phyloP scores from a whole-genome alignment of 176 grass and related monocot genomes.

The Triticum monococcum region DNA sequence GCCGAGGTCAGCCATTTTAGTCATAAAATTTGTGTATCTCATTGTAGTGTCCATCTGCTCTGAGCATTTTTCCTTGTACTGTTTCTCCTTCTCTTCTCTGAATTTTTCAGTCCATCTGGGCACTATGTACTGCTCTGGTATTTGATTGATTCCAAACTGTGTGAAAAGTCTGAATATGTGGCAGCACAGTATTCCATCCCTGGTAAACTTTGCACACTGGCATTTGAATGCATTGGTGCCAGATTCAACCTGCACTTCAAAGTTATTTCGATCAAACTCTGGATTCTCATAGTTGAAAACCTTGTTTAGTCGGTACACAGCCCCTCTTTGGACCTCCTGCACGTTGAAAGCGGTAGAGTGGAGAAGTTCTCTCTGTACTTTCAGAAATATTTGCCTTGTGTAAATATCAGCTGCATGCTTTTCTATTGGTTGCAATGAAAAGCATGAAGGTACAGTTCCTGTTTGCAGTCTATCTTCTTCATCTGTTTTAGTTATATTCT shows the following conservation, averaged over 20 bases:
- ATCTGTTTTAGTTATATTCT: conserved; percentile 1
- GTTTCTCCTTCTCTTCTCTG: conserved; percentile 17
- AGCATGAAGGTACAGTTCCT: conserved; percentile 12
- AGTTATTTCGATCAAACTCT: conserved; percentile 8
- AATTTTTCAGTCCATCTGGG: conserved; percentile 36
- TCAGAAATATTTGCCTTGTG: conserved; percentile 25
- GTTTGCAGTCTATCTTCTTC: conserved; percentile 15
- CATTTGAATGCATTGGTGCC: conserved; percentile 8
- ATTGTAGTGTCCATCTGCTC: conserved; percentile 4
- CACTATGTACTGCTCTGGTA: conserved; percentile 35
- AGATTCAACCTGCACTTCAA: conserved; percentile 26
- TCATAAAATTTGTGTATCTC: conserved; percentile 22
- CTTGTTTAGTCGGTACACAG: conserved; percentile 1
- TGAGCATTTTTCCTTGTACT: neutral
- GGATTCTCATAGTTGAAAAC: neutral
- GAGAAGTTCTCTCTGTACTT: conserved; percentile 19
- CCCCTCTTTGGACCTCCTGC: conserved; percentile 4
- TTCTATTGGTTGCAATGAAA: conserved; percentile 14
- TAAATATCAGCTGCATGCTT: conserved; percentile 25
- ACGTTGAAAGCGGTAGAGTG: conserved; percentile 21
- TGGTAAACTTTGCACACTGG: conserved; percentile 32
- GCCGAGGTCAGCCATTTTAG: conserved; percentile 1
- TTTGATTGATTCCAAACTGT: conserved; percentile 24
- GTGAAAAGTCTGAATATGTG: conserved; percentile 41
- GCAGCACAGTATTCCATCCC: conserved; percentile 32